Evolutionary conservation across 176 grass and related monocot genomes (phyloP).

Genomic region (Oryza meyeriana): DNA sequence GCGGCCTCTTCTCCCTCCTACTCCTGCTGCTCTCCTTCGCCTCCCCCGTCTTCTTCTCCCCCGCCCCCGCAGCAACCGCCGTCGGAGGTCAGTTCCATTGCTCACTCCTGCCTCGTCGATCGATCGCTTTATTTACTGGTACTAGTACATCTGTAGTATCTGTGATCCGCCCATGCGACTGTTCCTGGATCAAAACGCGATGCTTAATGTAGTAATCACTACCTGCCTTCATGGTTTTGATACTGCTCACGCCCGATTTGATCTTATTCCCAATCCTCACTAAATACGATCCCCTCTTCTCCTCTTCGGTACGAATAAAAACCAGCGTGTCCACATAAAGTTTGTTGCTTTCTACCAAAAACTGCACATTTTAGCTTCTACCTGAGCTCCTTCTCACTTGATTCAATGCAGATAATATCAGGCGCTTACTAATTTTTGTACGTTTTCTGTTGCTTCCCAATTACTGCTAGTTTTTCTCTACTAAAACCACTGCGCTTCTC

Average conservation of each 20-base stretch:
- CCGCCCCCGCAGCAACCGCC: slow-evolving; percentile 35
- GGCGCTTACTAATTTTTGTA: slow-evolving; percentile 8
- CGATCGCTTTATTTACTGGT: background rate
- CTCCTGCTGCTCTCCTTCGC: slow-evolving; percentile 27
- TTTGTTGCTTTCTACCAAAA: background rate
- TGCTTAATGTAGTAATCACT: background rate
- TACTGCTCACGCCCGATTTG: slow-evolving; percentile 8
- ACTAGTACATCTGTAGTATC: background rate
- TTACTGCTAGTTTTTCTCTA: background rate
- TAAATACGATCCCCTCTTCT: background rate
- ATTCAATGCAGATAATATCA: slow-evolving; percentile 4
- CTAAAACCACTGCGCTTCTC: slow-evolving; percentile 8
- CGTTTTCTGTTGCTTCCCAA: background rate
- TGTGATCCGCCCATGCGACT: background rate
- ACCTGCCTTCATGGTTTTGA: background rate
- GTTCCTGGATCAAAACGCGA: background rate
- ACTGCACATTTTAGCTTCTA: background rate
- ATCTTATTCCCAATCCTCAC: background rate
- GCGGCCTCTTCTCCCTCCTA: background rate
- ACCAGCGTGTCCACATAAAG: background rate
- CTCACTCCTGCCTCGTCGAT: too few species aligned
- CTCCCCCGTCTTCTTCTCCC: slow-evolving; percentile 34
- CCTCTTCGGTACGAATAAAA: background rate
- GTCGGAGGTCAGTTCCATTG: slow-evolving; percentile 57
- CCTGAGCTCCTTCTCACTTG: background rate